phyloP scores from a whole-genome alignment of 2,329 filamentous ascomycete species.

The Claviceps arundinis region DNA sequence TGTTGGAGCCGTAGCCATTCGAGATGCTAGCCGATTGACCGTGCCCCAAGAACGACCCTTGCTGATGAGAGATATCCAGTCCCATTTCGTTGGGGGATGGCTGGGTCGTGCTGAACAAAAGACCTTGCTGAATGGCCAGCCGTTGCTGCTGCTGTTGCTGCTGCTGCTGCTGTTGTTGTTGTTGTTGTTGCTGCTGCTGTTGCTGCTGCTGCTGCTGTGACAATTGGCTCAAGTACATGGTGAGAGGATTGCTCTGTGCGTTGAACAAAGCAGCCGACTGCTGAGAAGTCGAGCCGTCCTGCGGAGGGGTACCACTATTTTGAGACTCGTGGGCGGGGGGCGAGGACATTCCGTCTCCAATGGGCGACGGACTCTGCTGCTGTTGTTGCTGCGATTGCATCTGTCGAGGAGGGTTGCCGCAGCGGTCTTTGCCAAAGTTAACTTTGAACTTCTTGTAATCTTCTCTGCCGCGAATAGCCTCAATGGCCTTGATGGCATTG shows the following conservation, averaged over 20 bases:
- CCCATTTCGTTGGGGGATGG: slow-evolving; percentile 43
- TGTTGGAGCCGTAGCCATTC: slow-evolving; percentile 45
- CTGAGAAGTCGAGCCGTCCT: slow-evolving; percentile 40
- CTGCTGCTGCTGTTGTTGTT: slow-evolving; percentile 16
- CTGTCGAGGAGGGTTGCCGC: slow-evolving; percentile 90
- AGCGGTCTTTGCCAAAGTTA: slow-evolving; percentile 98
- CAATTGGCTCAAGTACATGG: slow-evolving; percentile 82
- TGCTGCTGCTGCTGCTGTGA: slow-evolving; percentile 45
- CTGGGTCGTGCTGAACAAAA: slow-evolving; percentile 63
- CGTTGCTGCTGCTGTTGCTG: slow-evolving; percentile 50
- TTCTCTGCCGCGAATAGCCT: slow-evolving; percentile 84
- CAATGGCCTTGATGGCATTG: slow-evolving; percentile 98
- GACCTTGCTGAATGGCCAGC: slow-evolving; percentile 62
- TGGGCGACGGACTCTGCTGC: slow-evolving; percentile 49
- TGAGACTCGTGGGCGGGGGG: slow-evolving; percentile 48
- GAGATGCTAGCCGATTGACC: slow-evolving; percentile 54
- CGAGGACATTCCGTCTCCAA: slow-evolving; percentile 44
- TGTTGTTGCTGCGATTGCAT: slow-evolving; percentile 40
- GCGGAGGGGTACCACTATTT: slow-evolving; percentile 40
- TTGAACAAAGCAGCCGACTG: slow-evolving; percentile 67
- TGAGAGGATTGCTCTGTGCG: slow-evolving; percentile 74
- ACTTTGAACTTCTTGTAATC: slow-evolving; percentile 99
- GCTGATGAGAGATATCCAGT: slow-evolving; percentile 42
- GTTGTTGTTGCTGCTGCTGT: slow-evolving; percentile 56
- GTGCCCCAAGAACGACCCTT: slow-evolving; percentile 48